Evolutionary conservation across 345 rosid species (phyloP), one percentile per base, ranked within the genome.

Genomic region (Firmiana major): DNA sequence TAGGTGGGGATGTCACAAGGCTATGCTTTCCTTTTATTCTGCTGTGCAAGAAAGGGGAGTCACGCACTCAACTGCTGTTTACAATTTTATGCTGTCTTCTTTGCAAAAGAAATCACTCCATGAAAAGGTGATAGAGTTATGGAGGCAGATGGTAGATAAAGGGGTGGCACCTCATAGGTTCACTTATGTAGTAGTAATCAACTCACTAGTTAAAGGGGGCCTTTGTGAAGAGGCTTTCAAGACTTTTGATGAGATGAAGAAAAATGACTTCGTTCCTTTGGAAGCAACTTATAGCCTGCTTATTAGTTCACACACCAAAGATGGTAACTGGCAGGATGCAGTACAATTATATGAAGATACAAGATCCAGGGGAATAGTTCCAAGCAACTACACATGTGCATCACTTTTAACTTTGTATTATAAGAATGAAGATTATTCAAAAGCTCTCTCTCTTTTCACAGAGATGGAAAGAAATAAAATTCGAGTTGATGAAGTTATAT

Each of bases 341-440:
- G 66, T 81, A 63, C 51, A 75, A 59, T 81, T 94, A 60, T 93
- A 93, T 19, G 90, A 91, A 68, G 98, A 93, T 59, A 87, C 93
- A 94, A 88, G 85, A 87, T 86, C 80, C 77, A 81, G 59, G 48
- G 89, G 91, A 77, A 84, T 89, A 62, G 74, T 89, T 78, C 98
- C 98, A 0, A 94, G 98, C 77, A 91, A 87, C 79, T 93, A 88
- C 77, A 94, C 98, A 3, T 93, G 97, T 84, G 99, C 99, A 68
- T 91, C 99, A 42, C 97, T 94, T 88, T 81, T 94, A 65, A 86
- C 89, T n/a, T 72, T 93, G 45, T 94, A 88, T 77, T 94, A 91
- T 84, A 93, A 89, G 77, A 89, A 72, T 11, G 89, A 85, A 81
- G 90, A 94, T 70, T 94, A 88, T 73, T 83, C 95, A 45, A 90